A percentile compares a stretch with the other conserved stretches of the same genome.
phyloP scores from a whole-genome alignment of 805 yeast species.

The Lachancea mirantina region DNA sequence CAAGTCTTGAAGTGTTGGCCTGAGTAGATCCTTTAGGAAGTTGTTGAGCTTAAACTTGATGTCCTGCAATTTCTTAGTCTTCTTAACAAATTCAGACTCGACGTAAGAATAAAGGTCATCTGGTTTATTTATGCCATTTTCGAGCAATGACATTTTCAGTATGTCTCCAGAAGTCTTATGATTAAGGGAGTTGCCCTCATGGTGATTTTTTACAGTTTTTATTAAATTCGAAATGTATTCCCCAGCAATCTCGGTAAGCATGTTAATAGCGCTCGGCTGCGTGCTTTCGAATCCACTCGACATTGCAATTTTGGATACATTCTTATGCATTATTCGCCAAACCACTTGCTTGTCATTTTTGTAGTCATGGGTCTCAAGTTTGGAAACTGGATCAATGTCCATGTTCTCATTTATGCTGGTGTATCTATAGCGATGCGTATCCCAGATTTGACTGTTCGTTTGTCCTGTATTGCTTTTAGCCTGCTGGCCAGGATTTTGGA shows the following conservation, averaged over 20 bases:
- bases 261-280: slow-evolving; percentile 67
- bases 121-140: slow-evolving; percentile 79
- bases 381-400: slow-evolving; percentile 80
- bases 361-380: slow-evolving; percentile 59
- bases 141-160: slow-evolving; percentile 58
- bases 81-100: slow-evolving; percentile 63
- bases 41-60: slow-evolving; percentile 57
- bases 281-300: slow-evolving; percentile 85
- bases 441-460: slow-evolving; percentile 14
- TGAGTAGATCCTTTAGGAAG: slow-evolving; percentile 69
- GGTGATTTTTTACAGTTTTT: slow-evolving; percentile 58
- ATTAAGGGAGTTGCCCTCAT: slow-evolving; percentile 49
- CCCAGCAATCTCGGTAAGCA: slow-evolving; percentile 78
- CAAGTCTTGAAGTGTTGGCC: slow-evolving; percentile 70
- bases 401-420: slow-evolving; percentile 49
- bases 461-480: slow-evolving; percentile 8
- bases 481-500: slow-evolving; percentile 52
- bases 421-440: slow-evolving; percentile 20
- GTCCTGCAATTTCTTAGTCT: slow-evolving; percentile 61
- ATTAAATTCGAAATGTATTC: slow-evolving; percentile 70
- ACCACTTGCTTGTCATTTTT: slow-evolving; percentile 52
- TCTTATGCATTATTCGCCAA: slow-evolving; percentile 55
- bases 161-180: slow-evolving; percentile 34
- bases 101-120: slow-evolving; percentile 69
- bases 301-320: slow-evolving; percentile 77